A percentile compares a stretch with the other conserved stretches of the same genome.
phyloP scores from a whole-genome alignment of 805 yeast genomes.

The Candida cerambycidarum region DNA sequence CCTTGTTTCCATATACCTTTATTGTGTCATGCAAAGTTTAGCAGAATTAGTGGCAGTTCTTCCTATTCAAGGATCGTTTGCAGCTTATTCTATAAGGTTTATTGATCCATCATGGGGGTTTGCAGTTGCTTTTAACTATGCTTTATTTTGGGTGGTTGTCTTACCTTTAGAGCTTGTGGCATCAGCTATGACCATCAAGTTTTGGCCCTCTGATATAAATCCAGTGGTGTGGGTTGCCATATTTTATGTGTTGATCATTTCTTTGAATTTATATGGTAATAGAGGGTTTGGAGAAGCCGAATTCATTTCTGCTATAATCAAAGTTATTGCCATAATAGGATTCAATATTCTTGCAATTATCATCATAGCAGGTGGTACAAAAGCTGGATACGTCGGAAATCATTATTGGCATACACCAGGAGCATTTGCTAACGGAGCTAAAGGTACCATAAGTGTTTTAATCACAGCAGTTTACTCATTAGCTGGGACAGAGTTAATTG shows the following conservation, averaged over 20 bases:
- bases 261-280: constrained; percentile 34
- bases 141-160: constrained; percentile 45
- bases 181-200: constrained; percentile 38
- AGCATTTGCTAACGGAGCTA: constrained; percentile 41
- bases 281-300: constrained; percentile 41
- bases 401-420: constrained; percentile 39
- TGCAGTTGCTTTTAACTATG: constrained; percentile 47
- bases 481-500: constrained; percentile 44
- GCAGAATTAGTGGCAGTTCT: constrained; percentile 39
- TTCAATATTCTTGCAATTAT: constrained; percentile 40
- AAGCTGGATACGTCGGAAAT: constrained; percentile 38
- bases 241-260: constrained; percentile 37
- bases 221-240: constrained; percentile 43
- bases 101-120: constrained; percentile 47
- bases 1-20: constrained; percentile 38
- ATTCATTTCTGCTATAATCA: constrained; percentile 33
- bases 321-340: constrained; percentile 40
- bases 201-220: constrained; percentile 39
- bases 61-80: constrained; percentile 43
- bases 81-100: constrained; percentile 40
- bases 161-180: constrained; percentile 45
- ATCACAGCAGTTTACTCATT: constrained; percentile 43
- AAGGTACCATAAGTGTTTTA: constrained; percentile 39
- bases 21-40: constrained; percentile 44
- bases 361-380: constrained; percentile 43